These are phyloP conservation scores for Bombardia bombarda DNA, from an alignment of 495 filamentous ascomycete genomes.

Conservation along the genomic window DNA sequence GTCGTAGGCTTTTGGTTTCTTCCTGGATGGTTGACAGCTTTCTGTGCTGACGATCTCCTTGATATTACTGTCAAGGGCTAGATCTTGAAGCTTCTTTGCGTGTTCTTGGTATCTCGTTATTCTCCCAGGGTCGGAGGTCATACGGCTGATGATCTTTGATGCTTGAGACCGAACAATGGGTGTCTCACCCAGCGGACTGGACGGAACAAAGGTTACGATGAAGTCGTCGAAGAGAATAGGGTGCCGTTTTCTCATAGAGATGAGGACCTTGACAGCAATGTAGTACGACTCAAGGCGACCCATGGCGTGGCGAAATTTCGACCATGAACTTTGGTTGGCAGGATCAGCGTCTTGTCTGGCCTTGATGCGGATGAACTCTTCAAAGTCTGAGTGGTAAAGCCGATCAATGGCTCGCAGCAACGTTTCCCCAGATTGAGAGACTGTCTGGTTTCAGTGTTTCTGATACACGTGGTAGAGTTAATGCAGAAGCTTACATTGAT, in stretches of 20 bases:
- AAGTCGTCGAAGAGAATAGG: conserved; percentile 8
- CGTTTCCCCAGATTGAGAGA: too few relatives aligned
- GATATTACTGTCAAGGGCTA: not conserved
- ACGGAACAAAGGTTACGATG: not conserved
- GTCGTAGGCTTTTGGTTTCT: not conserved
- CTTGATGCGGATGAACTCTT: conserved; percentile 4
- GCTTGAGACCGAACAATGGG: not conserved
- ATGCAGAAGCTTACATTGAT: too few relatives aligned
- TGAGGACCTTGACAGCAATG: conserved; percentile 3
- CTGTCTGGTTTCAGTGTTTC: too few relatives aligned
- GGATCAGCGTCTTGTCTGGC: not conserved
- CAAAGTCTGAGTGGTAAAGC: not conserved
- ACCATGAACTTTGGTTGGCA: conserved; percentile 2
- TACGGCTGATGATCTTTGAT: conserved; percentile 8
- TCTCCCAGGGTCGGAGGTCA: not conserved
- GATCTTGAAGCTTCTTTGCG: not conserved
- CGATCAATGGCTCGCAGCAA: conserved; percentile 1
- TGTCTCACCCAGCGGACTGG: not conserved
- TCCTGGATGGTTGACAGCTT: too few relatives aligned
- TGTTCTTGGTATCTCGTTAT: not conserved
- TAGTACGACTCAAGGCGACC: conserved; percentile 11
- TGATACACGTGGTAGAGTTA: too few relatives aligned
- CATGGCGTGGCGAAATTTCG: conserved; percentile 2
- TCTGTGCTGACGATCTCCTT: not conserved
- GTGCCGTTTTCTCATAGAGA: not conserved